A percentile compares a stretch with the other conserved stretches of the same genome.
Evolutionary conservation across 2,329 filamentous ascomycete species (phyloP).

Genomic region (Capronia coronata): DNA sequence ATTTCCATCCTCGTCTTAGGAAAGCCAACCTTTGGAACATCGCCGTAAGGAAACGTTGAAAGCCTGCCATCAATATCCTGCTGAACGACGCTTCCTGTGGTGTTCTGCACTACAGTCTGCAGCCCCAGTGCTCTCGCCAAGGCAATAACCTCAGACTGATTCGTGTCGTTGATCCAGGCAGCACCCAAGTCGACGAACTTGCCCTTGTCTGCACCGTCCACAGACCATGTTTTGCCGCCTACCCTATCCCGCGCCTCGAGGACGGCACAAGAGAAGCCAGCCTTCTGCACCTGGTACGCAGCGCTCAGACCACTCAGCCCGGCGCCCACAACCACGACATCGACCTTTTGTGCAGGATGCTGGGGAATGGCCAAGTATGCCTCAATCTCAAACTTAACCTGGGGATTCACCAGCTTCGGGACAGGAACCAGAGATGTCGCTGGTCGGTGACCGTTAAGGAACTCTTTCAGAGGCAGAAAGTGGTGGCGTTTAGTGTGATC

Average conservation of each 20-base stretch:
- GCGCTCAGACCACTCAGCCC: conserved; percentile 38
- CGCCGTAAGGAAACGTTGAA: conserved; percentile 25
- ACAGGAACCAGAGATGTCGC: conserved; percentile 42
- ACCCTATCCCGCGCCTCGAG: conserved; percentile 42
- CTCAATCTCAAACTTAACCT: conserved; percentile 43
- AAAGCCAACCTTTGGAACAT: conserved; percentile 14
- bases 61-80: conserved; percentile 32
- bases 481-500: conserved; percentile 36
- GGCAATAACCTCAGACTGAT: conserved; percentile 44
- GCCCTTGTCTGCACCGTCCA: conserved; percentile 26
- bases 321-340: conserved; percentile 38
- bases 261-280: conserved; percentile 34
- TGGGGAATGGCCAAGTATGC: conserved; percentile 36
- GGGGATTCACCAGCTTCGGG: conserved; percentile 35
- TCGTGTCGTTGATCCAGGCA: conserved; percentile 55
- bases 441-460: conserved; percentile 38
- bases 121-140: conserved; percentile 33
- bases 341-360: conserved; percentile 11
- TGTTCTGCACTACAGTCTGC: conserved; percentile 46
- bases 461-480: conserved; percentile 35
- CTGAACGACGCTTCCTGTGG: conserved; percentile 40
- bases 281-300: conserved; percentile 30
- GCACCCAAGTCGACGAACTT: conserved; percentile 48
- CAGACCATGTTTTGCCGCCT: conserved; percentile 38
- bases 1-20: not conserved